Base-by-base conservation (phyloP, 257 asterid genomes). In the Przewalskia tangutica region DNA sequence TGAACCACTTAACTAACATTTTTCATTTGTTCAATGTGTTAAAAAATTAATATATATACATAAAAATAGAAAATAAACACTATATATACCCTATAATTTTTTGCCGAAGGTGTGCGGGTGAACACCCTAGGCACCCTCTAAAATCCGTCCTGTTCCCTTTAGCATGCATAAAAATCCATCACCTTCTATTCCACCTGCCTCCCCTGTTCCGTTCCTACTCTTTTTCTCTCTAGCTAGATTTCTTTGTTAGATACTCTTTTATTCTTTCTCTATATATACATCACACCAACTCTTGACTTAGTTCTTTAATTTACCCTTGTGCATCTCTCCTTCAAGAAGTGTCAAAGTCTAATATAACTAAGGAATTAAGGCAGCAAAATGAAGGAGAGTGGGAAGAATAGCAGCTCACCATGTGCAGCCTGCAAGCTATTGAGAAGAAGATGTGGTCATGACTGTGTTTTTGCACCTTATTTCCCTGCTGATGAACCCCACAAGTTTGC, bases 391-490 rank as follows among this genome's bases (percentile, higher is more conserved):
- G 79, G 79, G 4, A 73, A 73, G 58, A 73, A 48, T 73, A 73
- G 79, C 56, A 73, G 60, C 2, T 73, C 79, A 73, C 79, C 79
- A 50, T 73, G 79, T 73, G 79, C 79, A 73, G 79, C 60, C 50
- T 73, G 79, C 79, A 73, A 73, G 79, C 8, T 73, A 12, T 73
- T 73, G 79, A 73, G 79, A 73, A 73, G 79, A 73, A 73, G 79
- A 73, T 73, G 79, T 23, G 79, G 60, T 0, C 60, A 48, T 46
- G 79, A 73, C 23, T 73, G 79, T 50, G 60, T 73, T 0, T 73
- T 73, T 73, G 60, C 79, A 50, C 79, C 79, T 73, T 73, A 73
- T 50, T 73, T 73, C 27, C 79, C 79, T 12, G 62, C 79, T 48
- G 62, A 73, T 50, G 79, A 73, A 50, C 79, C 79, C 18, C 79